These are phyloP conservation scores for Tolypocladium amazonense DNA, from an alignment of 2,329 filamentous ascomycete species.

Conservation along the genomic window DNA sequence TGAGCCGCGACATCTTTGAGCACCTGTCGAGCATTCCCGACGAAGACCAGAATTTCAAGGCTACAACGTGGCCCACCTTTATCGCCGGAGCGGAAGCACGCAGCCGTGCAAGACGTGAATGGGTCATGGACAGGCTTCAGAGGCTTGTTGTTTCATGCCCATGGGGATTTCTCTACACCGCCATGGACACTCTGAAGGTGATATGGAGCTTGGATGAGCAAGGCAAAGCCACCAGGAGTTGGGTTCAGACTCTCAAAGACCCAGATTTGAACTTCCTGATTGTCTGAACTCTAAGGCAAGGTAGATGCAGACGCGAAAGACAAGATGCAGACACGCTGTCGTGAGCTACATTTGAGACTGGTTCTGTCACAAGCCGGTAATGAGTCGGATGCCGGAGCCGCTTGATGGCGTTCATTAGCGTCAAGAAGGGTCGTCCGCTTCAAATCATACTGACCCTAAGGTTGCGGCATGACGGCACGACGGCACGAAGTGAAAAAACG, in stretches of 20 bases:
- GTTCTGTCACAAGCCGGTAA: not conserved
- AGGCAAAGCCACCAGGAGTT: conserved; percentile 19
- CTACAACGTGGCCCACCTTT: conserved; percentile 46
- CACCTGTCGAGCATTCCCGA: conserved; percentile 36
- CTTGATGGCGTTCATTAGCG: not conserved
- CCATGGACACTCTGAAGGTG: conserved; percentile 31
- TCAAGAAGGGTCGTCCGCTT: not conserved
- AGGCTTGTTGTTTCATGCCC: conserved; percentile 29
- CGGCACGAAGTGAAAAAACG: not conserved
- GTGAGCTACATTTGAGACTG: not conserved
- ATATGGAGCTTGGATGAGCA: conserved; percentile 30
- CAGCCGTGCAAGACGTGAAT: conserved; percentile 29
- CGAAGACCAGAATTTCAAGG: conserved; percentile 42
- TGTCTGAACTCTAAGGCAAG: conserved; percentile 16
- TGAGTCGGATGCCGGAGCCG: not conserved
- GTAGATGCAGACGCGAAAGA: not conserved
- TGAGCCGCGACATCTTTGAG: conserved; percentile 34
- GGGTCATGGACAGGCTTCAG: conserved; percentile 36
- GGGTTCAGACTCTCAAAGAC: conserved; percentile 33
- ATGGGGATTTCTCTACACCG: conserved; percentile 38
- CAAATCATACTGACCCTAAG: not conserved
- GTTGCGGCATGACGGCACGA: not conserved
- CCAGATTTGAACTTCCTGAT: conserved; percentile 32
- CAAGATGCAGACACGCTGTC: not conserved
- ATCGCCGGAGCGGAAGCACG: conserved; percentile 42